Evolutionary conservation across 441 rosid species (phyloP), one percentile per base, ranked within the genome.

Genomic region (Pelargonium citronellum): DNA sequence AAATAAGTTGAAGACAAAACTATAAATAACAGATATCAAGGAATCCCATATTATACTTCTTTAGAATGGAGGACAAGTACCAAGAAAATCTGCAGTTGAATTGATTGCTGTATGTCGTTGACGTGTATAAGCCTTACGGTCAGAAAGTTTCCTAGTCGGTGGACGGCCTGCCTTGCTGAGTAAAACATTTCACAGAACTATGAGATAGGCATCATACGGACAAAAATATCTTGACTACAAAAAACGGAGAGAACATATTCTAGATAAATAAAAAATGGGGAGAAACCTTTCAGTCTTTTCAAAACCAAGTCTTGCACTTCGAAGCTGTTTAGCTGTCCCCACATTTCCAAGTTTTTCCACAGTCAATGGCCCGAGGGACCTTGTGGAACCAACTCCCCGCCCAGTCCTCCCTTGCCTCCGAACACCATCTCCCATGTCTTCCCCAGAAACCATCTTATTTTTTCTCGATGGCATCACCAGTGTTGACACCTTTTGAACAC

Each of bases 141-240:
- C 99, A 76, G 99, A 89, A 72, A 91, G 94, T 84, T 95, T 92
- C 86, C 99, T 89, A 66, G 95, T 81, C 67, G 96, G 89, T 63
- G 96, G 98, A 70, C 94, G 94, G 68, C 99, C 96, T 24, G 84
- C 76, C 83, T 87, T 91, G 83, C 97, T 92, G 96, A 72, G 67
- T 55, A 76, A 76, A 86, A 67, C 51, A 53, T 79, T 67, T 77
- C 69, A 78, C 62, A 34, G 71, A 75, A 76, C 67, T 55, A 74
- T 80, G 46, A 82, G 81, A 69, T 71, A 64, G 60, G 73, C 69
- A 80, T 51, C 67, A 69, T 43, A 43, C 49, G 64, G 55, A 46
- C 68, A 9, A 66, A 68, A 64, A 68, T 70, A 30, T 8, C n/a
- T 15, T 70, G 63, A 62, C 20, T 5, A 20, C 37, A 75, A 64